Evolutionary conservation across 495 filamentous ascomycete species (phyloP), one percentile per base, ranked within the genome.

Genomic region (Neurospora cerealis): DNA sequence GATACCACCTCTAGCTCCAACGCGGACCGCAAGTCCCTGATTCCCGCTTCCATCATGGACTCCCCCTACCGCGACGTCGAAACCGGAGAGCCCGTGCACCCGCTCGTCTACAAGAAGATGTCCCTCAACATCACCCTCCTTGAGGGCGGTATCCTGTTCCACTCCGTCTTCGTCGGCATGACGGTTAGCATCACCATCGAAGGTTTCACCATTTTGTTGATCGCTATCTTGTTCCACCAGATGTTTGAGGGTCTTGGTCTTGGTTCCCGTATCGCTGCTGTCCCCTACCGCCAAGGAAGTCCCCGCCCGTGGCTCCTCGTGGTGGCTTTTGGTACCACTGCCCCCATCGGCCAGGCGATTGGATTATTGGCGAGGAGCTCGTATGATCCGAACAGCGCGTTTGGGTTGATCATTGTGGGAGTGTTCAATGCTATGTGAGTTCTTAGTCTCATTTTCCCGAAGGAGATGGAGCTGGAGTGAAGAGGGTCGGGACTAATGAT

Each of bases 201-300:
- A 5, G 88, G 90, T 32, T 92, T 91, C 77, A 79, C 90, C 73
- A 85, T 92, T 13, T 86, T 94, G 8, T 86, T 93, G 2, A 83
- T 92, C 32, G 90, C 90, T 71, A 92, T 92, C 69, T 80, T 87
- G 54, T 92, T 92, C 85, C 90, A 92, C 77, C 87, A 92, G 79
- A 90, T 89, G 75, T 92, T 92, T 76, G 90, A 92, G 81, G 90
- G 90, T 69, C 87, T 92, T 21, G 90, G 89, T 34, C 86, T 92
- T 0, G 90, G 90, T 21, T 86, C 87, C 13, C 89, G 90, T 73
- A 89, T 90, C 70, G 88, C 88, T 7, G 85, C 83, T 5, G 84
- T 89, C 11, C 84, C 85, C 3, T 88, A 85, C 69, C 82, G 80
- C 54, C 81, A 83, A 72, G 80, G 80, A 73, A 86, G 85, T 74